Conservation (phyloP, 1,284 basidiomycete genomes). For the Phellopilus nigrolimitatus region DNA sequence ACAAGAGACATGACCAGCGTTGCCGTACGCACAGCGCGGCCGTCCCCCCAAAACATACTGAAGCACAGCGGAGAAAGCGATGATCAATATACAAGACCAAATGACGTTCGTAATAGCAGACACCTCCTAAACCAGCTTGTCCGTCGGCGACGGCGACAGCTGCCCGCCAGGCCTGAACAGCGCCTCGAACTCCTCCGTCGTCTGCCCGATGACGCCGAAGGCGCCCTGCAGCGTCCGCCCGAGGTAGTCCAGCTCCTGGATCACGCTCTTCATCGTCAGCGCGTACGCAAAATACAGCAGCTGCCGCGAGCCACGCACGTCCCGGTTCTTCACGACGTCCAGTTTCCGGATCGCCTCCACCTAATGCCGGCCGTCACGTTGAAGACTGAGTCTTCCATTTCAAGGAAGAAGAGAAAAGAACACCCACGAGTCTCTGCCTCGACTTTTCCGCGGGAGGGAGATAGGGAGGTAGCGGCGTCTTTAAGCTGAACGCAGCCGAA, state of each 20-base stretch:
- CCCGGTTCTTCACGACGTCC: constrained; percentile 76
- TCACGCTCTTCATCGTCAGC: constrained; percentile 89
- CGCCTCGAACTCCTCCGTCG: constrained; percentile 62
- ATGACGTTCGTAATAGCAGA: too few species aligned
- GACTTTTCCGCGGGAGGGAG: constrained; percentile 88
- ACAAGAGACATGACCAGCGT: too few species aligned
- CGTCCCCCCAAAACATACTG: too few species aligned
- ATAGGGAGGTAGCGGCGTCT: constrained; percentile 91
- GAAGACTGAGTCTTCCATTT: neutral
- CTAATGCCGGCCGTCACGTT: constrained; percentile 33
- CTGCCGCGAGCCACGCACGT: constrained; percentile 73
- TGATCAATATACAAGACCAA: too few species aligned
- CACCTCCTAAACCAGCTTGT: neutral
- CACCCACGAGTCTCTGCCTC: constrained; percentile 67
- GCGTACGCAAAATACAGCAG: constrained; percentile 93
- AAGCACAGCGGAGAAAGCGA: too few species aligned
- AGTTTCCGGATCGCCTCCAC: constrained; percentile 78
- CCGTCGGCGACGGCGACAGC: neutral
- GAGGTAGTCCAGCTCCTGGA: constrained; percentile 76
- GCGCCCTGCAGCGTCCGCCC: constrained; percentile 77
- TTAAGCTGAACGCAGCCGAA: constrained; percentile 82
- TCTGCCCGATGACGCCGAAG: constrained; percentile 82
- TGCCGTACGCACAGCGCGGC: too few species aligned
- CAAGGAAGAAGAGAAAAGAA: neutral
- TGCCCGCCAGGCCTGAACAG: constrained; percentile 38